Base-by-base conservation (phyloP, 345 rosid species). In the Brassica nigra region DNA sequence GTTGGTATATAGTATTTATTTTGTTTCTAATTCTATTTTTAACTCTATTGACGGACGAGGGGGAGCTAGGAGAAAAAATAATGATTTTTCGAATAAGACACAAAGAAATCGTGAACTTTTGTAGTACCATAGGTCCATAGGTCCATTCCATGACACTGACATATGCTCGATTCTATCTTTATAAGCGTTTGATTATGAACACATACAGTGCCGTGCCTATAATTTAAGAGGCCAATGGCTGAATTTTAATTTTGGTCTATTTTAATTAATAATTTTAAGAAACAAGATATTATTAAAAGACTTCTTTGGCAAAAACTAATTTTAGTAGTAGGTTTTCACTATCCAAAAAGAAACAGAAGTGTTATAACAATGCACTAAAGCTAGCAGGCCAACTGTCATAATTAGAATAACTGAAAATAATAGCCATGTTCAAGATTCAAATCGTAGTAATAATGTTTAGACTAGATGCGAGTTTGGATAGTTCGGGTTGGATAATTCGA, bases 1-100 rank as follows among this genome's bases (percentile, higher is more conserved):
- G 27, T 59, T 72, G 67, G n/a, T 37, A n/a, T 7, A 59, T 39
- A 20, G 37, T 14, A 16, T 72, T n/a, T 3, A 39, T 37, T 39
- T 4, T 72, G n/a, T 37, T 72, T 37, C 1, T 54, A 14, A 2
- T 72, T 61, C 39, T 14, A 2, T 39, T 61, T 72, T 39, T 4
- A 61, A 61, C 37, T 28, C 27, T 15, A 61, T 61, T 23, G 68
- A 72, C 76, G 76, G 76, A 59, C 57, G 67, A 59, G 67, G 10
- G 33, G 11, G 59, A 72, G 55, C 66, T 37, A 61, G 4, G 12
- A 33, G 20, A 10, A 44, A 33, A 39, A 67, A 12, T 42, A 67
- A 23, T 12, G 18, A 23, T 42, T 67, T 7, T 9, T 11, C 3
- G 55, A 37, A 66, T 10, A 39, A 66, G 18, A 66, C 54, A 20